A percentile compares a stretch with the other conserved stretches of the same genome.
phyloP scores from a whole-genome alignment of 2,329 filamentous ascomycete species.

The Cladosporium velox region DNA sequence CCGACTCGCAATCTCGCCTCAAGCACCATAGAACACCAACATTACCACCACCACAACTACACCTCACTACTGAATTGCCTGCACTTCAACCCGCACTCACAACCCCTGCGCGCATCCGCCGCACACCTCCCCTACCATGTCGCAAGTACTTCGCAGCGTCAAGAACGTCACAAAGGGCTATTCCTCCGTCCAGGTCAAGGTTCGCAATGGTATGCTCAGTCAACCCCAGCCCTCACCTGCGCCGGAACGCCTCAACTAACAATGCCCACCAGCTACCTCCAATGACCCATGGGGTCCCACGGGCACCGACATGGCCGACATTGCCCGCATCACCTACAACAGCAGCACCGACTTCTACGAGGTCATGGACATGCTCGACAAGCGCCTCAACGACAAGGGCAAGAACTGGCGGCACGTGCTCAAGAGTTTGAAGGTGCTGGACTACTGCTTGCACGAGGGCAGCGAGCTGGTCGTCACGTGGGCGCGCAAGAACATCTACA shows the following conservation, averaged over 20 bases:
- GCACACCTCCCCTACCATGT: conserved; percentile 61
- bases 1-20: neutral
- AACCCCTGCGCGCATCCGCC: conserved; percentile 9
- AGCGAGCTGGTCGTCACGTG: conserved; percentile 96
- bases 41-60: neutral
- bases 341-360: conserved; percentile 98
- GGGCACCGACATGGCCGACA: conserved; percentile 97
- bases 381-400: conserved; percentile 96
- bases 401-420: conserved; percentile 99
- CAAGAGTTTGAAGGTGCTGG: conserved; percentile 94
- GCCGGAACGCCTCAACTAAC: conserved; percentile 34
- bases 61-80: conserved; percentile 2
- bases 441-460: conserved; percentile 97
- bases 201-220: conserved; percentile 78
- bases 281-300: conserved; percentile 99
- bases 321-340: conserved; percentile 96
- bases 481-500: conserved; percentile 97
- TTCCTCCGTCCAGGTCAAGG: conserved; percentile 93
- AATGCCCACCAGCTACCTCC: conserved; percentile 72
- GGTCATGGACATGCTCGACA: conserved; percentile 99
- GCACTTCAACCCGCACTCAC: neutral
- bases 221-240: neutral
- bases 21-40: neutral
- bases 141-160: conserved; percentile 93
- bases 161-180: conserved; percentile 99